These are phyloP conservation scores for Cylindrodendrum hubeiense DNA, from an alignment of 2,329 filamentous ascomycete species.

Conservation along the genomic window DNA sequence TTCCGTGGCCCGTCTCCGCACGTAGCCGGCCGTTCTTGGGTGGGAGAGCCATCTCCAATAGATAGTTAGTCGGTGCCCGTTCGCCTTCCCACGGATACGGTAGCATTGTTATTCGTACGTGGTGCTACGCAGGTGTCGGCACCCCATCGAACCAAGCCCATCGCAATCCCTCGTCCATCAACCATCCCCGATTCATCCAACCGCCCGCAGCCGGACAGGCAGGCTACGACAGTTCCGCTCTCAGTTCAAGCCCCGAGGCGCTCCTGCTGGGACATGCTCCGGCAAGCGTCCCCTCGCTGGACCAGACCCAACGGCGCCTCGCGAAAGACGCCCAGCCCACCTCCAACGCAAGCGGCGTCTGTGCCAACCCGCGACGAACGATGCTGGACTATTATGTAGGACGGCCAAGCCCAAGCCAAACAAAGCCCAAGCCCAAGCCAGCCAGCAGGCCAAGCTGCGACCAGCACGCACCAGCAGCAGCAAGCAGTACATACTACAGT, in stretches of 20 bases:
- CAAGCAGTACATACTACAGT: slow-evolving; percentile 9
- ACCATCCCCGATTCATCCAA: slow-evolving; percentile 13
- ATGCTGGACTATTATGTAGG: not conserved
- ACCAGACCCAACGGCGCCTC: not conserved
- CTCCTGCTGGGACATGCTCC: not conserved
- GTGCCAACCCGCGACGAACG: not conserved
- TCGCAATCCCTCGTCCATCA: slow-evolving; percentile 1
- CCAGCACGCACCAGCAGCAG: slow-evolving; percentile 9
- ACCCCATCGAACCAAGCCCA: not conserved
- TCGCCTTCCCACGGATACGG: not conserved
- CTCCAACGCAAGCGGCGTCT: not conserved
- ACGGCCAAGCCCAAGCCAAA: not conserved
- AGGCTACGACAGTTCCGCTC: not conserved
- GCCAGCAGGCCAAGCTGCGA: not conserved
- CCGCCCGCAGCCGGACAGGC: slow-evolving; percentile 6
- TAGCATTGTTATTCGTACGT: not conserved
- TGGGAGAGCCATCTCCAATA: slow-evolving; percentile 11
- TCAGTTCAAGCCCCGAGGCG: not conserved
- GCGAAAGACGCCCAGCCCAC: not conserved
- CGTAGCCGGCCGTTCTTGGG: slow-evolving; percentile 1
- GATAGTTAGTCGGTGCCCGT: not conserved
- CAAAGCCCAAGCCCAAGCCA: not conserved
- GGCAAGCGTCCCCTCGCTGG: not conserved
- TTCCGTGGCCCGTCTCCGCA: slow-evolving; percentile 22
- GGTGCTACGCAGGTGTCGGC: not conserved